Conservation (phyloP, 73 alveolate genomes). For the Urostyla sp. region DNA sequence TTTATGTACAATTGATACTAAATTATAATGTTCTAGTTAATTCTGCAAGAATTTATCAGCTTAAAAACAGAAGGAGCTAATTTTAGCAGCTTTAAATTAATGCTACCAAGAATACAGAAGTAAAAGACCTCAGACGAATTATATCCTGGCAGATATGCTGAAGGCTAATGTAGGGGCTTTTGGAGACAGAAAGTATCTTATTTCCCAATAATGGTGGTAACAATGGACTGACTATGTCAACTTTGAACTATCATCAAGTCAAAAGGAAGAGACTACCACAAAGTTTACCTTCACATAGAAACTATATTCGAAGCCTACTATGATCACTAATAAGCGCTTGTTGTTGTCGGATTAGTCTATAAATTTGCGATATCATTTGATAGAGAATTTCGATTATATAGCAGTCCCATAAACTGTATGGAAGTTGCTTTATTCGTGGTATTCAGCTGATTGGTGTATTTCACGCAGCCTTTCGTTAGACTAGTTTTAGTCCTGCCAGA, state of each 20-base stretch:
- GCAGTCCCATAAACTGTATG: slow-evolving; percentile 23
- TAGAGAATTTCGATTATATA: slow-evolving; percentile 40
- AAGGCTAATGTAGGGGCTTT: slow-evolving; percentile 15
- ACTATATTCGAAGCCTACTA: slow-evolving; percentile 6
- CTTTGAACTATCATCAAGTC: neutral
- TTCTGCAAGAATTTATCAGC: slow-evolving; percentile 1
- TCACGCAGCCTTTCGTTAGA: too few species aligned
- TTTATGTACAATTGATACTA: neutral
- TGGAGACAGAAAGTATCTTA: slow-evolving; percentile 38
- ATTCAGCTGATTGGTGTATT: slow-evolving; percentile 53
- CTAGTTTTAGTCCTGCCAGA: too few species aligned
- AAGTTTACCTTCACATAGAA: neutral
- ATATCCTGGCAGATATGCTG: slow-evolving; percentile 8
- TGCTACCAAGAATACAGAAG: neutral
- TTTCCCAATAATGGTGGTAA: slow-evolving; percentile 50
- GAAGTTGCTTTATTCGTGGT: slow-evolving; percentile 48
- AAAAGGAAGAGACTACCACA: neutral
- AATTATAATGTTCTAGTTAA: neutral
- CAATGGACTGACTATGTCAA: slow-evolving; percentile 51
- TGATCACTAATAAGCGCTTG: neutral
- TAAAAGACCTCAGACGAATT: neutral
- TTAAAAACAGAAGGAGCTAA: neutral
- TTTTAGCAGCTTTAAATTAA: neutral
- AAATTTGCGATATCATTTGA: slow-evolving; percentile 1
- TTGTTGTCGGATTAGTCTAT: neutral